Conservation (phyloP, 169 alveolate species). For the Plasmodium fragile region DNA sequence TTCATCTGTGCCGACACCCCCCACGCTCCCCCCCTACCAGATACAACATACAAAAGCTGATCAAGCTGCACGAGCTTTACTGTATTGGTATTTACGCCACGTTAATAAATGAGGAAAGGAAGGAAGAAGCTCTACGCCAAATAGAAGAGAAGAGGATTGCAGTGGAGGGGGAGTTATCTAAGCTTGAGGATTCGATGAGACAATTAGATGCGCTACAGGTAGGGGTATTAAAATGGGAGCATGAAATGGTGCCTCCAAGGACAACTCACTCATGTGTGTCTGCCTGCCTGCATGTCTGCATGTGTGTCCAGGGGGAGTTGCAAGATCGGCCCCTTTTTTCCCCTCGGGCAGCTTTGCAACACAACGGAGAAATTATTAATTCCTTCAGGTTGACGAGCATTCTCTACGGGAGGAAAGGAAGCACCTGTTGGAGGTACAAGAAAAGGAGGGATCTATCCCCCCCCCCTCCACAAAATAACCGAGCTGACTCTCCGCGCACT, state of each 20-base stretch:
- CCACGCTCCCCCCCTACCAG: not conserved
- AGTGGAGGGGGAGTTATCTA: not conserved
- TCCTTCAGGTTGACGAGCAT: conserved; percentile 2
- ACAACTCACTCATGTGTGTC: not conserved
- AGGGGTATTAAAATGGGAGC: not conserved
- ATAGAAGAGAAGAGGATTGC: conserved; percentile 2
- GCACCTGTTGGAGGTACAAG: conserved; percentile 15
- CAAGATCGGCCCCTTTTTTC: not conserved
- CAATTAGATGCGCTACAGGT: conserved; percentile 1
- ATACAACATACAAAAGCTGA: conserved; percentile 31
- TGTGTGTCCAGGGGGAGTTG: not conserved
- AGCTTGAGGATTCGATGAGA: not conserved
- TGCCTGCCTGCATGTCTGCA: not conserved
- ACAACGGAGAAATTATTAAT: not conserved
- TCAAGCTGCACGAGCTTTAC: conserved; percentile 25
- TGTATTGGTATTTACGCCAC: conserved; percentile 38
- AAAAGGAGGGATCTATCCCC: not conserved
- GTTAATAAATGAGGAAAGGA: conserved; percentile 55
- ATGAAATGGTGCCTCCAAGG: not conserved
- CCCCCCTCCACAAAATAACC: no score
- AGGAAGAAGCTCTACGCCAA: not conserved
- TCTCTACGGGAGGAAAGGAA: conserved; percentile 6
- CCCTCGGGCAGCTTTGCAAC: not conserved
- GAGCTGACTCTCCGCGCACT: not conserved
- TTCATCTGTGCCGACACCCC: not conserved